phyloP scores from a whole-genome alignment of 257 asterid genomes.

The Nicotiana tomentosiformis region DNA sequence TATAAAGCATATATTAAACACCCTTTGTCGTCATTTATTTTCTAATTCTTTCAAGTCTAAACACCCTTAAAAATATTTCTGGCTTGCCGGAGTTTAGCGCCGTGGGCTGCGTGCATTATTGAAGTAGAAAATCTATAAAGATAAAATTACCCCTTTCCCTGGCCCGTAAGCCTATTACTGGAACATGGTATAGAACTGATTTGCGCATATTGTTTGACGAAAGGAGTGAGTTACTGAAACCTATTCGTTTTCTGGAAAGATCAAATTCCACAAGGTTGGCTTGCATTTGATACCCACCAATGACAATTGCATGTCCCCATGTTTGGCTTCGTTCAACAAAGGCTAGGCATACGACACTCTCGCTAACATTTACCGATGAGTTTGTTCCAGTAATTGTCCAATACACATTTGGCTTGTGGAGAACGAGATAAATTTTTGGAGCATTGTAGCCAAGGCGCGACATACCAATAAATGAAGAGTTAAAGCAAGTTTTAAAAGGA shows the following conservation, averaged over 20 bases:
- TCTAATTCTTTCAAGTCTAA: too few species aligned
- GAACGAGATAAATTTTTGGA: too few species aligned
- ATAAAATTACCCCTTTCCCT: neutral
- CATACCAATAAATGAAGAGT: too few species aligned
- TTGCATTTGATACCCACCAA: conserved; percentile 38
- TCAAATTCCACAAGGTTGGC: too few species aligned
- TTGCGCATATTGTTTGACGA: conserved; percentile 28
- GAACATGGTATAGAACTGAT: neutral
- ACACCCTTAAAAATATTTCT: too few species aligned
- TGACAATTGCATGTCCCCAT: conserved; percentile 23
- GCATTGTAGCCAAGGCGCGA: too few species aligned
- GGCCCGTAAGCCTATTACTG: too few species aligned
- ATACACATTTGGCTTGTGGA: neutral
- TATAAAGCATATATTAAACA: too few species aligned
- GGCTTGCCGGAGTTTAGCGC: too few species aligned
- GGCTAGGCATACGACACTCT: conserved; percentile 33
- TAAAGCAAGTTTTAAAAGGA: too few species aligned
- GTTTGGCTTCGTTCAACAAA: conserved; percentile 36
- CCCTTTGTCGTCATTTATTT: too few species aligned
- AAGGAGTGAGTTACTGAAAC: conserved; percentile 21
- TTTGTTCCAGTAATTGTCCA: conserved; percentile 8
- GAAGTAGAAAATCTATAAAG: neutral
- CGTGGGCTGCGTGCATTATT: neutral
- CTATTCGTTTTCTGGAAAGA: too few species aligned
- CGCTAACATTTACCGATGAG: conserved; percentile 29